These are phyloP conservation scores for Clonostachys byssicola DNA, from an alignment of 2,329 filamentous ascomycete genomes.

Conservation along the genomic window DNA sequence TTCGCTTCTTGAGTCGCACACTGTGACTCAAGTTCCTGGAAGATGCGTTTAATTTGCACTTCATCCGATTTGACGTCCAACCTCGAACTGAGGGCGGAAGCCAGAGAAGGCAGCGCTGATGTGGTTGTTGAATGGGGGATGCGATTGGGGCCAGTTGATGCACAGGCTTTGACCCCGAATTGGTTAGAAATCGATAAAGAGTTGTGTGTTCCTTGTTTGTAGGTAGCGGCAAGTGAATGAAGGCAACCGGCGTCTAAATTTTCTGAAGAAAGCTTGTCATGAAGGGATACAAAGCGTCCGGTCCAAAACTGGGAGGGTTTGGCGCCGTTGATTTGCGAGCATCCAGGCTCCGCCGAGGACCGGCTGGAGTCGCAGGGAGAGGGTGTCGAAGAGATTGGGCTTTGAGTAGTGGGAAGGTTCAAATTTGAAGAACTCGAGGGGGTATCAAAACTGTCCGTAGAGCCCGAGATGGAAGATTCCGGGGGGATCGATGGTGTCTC, in stretches of 20 bases:
- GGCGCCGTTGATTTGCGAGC: conserved; percentile 28
- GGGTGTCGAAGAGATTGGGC: neutral
- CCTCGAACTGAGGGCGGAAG: too few relatives aligned
- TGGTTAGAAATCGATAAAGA: neutral
- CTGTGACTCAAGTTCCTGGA: conserved; percentile 37
- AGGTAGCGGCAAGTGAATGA: neutral
- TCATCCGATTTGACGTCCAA: conserved; percentile 27
- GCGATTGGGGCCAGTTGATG: conserved; percentile 1
- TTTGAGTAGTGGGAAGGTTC: conserved; percentile 2
- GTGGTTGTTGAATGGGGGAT: conserved; percentile 24
- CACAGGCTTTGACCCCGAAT: neutral
- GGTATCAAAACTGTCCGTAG: conserved; percentile 11
- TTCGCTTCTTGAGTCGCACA: conserved; percentile 44
- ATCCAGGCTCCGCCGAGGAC: conserved; percentile 10
- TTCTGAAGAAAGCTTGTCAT: conserved; percentile 37
- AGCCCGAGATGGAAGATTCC: conserved; percentile 6
- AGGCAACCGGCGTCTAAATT: neutral
- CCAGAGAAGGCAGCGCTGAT: conserved; percentile 14
- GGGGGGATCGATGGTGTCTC: neutral
- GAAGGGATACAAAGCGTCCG: conserved; percentile 54
- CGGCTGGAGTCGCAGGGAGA: conserved; percentile 2
- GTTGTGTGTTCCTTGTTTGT: neutral
- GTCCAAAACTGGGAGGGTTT: conserved; percentile 54
- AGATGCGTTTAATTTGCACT: conserved; percentile 34
- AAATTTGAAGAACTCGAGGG: conserved; percentile 5